Conservation (phyloP, 1,284 basidiomycete genomes). For the Macrocybe sp. region DNA sequence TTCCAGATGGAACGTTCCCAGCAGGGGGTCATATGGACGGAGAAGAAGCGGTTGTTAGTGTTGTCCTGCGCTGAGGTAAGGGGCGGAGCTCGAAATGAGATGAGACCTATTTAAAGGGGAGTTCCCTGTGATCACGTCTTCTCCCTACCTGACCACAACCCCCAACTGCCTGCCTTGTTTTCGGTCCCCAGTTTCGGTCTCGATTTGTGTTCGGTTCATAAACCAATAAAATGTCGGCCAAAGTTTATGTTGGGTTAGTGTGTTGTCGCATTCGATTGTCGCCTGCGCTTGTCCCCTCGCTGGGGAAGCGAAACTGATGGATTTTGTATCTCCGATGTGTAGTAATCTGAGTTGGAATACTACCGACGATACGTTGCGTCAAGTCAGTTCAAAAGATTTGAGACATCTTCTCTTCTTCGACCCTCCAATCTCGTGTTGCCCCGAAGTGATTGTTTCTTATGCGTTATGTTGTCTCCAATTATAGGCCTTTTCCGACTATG, state of each 20-base stretch:
- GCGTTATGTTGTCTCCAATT: conserved; percentile 32
- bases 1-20: conserved; percentile 8
- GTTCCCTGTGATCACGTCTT: background rate
- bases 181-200: conserved; percentile 40
- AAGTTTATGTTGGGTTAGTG: conserved; percentile 85
- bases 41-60: background rate
- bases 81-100: conserved; percentile 46
- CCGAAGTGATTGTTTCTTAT: conserved; percentile 28
- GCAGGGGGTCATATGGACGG: background rate
- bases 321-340: conserved; percentile 36
- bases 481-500: conserved; percentile 70
- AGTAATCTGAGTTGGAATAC: conserved; percentile 94
- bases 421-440: conserved; percentile 24
- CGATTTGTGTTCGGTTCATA: conserved; percentile 34
- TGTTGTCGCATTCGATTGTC: conserved; percentile 35
- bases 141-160: conserved; percentile 22
- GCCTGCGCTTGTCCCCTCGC: conserved; percentile 39
- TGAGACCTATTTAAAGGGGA: conserved; percentile 42
- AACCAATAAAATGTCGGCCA: conserved; percentile 58
- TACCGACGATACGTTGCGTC: conserved; percentile 82
- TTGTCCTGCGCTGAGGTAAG: conserved; percentile 20
- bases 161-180: conserved; percentile 30
- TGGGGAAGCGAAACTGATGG: conserved; percentile 48
- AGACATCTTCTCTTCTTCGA: conserved; percentile 27
- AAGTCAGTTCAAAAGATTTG: conserved; percentile 64